Conservation (phyloP, 2,329 filamentous ascomycete genomes). For the Colletotrichum sp. region DNA sequence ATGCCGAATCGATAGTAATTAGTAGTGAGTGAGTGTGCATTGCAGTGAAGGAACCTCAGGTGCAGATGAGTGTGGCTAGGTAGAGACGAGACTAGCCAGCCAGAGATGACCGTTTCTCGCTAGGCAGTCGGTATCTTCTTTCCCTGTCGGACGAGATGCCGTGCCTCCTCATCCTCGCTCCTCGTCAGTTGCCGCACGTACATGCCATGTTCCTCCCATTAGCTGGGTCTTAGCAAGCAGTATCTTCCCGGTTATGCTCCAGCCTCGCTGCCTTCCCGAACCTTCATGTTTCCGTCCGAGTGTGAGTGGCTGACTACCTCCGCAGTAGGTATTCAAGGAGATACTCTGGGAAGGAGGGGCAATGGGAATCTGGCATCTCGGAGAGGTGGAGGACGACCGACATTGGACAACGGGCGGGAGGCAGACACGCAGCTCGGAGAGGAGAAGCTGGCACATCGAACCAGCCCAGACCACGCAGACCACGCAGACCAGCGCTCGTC, state of each 20-base stretch:
- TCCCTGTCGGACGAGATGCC: background rate
- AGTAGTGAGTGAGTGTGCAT: background rate
- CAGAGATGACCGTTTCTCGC: background rate
- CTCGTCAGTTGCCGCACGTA: background rate
- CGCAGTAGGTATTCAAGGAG: background rate
- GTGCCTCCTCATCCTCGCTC: background rate
- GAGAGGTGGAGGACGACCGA: conserved; percentile 13
- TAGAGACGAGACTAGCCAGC: background rate
- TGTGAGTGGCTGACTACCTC: background rate
- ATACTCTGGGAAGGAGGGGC: conserved; percentile 20
- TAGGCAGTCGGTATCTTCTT: background rate
- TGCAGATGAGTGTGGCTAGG: background rate
- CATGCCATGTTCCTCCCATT: background rate
- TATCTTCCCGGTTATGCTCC: background rate
- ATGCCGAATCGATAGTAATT: background rate
- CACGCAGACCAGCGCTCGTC: background rate
- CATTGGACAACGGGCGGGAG: background rate
- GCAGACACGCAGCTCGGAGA: background rate
- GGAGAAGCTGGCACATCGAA: background rate
- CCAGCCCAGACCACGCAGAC: background rate
- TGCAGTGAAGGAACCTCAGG: background rate
- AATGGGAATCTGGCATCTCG: conserved; percentile 13
- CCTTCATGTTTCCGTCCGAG: conserved; percentile 2
- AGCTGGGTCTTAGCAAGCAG: background rate
- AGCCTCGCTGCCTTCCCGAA: conserved; percentile 6